These are phyloP conservation scores for Typha latifolia DNA, from an alignment of 176 grass and related monocot species.

Conservation along the genomic window DNA sequence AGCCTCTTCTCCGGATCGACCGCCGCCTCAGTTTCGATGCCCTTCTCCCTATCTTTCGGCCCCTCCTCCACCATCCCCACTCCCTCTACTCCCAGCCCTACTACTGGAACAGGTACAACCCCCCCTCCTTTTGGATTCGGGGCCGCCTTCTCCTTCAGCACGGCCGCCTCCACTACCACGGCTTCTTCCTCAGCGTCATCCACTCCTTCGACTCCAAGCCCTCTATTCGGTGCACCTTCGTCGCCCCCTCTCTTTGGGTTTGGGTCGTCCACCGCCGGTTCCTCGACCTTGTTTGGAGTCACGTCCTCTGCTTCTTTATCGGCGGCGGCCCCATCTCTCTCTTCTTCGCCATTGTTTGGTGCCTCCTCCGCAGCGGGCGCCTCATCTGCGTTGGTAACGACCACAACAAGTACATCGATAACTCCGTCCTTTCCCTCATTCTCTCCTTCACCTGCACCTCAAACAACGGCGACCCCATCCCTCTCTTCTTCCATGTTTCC, in stretches of 20 bases:
- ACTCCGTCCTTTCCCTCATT: conserved; percentile 30
- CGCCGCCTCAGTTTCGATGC: conserved; percentile 24
- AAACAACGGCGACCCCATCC: conserved; percentile 13
- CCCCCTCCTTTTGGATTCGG: not conserved
- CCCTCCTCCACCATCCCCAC: conserved; percentile 31
- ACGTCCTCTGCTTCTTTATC: not conserved
- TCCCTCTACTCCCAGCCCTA: conserved; percentile 28
- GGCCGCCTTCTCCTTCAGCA: conserved; percentile 26
- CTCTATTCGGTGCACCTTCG: conserved; percentile 3
- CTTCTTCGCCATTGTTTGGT: conserved; percentile 5
- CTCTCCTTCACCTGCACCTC: conserved; percentile 15
- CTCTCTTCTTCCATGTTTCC: conserved; percentile 24
- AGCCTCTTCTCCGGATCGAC: conserved; percentile 20
- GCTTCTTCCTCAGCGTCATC: conserved; percentile 20
- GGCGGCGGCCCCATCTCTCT: not conserved
- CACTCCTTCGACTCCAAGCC: conserved; percentile 10
- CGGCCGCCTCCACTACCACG: conserved; percentile 30
- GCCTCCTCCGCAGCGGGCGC: not conserved
- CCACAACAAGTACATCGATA: conserved; percentile 12
- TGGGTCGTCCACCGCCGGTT: conserved; percentile 6
- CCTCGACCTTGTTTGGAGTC: conserved; percentile 1
- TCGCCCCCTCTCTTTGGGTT: conserved; percentile 35
- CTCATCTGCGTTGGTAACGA: conserved; percentile 17
- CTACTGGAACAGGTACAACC: conserved; percentile 11
- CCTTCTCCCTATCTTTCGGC: conserved; percentile 32